Percentiles rank a stretch among this genome's conserved stretches.
Conservation (phyloP, 495 filamentous ascomycete species). For the Viridothelium virens region DNA sequence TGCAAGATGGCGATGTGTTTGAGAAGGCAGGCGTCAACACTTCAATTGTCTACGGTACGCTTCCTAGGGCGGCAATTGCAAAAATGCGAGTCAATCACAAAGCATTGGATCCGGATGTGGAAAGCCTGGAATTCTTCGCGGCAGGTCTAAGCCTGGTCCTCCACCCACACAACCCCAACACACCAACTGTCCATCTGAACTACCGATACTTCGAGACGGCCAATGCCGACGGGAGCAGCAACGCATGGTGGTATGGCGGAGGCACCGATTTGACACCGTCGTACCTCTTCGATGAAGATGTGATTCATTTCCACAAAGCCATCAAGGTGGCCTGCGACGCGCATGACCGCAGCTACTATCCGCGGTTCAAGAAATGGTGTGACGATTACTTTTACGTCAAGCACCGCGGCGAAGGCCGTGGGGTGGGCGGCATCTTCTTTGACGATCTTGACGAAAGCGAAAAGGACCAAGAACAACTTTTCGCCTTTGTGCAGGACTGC, state of each 20-base stretch:
- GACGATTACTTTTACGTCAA: slow-evolving; percentile 94
- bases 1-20: slow-evolving; percentile 93
- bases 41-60: slow-evolving; percentile 84
- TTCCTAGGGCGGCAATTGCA: slow-evolving; percentile 77
- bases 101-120: slow-evolving; percentile 67
- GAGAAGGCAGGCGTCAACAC: slow-evolving; percentile 98
- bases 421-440: slow-evolving; percentile 96
- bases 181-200: slow-evolving; percentile 95
- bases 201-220: slow-evolving; percentile 98
- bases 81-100: slow-evolving; percentile 97
- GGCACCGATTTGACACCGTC: slow-evolving; percentile 88
- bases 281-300: slow-evolving; percentile 96
- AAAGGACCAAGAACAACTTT: slow-evolving; percentile 82
- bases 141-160: slow-evolving; percentile 87
- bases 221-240: slow-evolving; percentile 60
- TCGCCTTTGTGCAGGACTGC: slow-evolving; percentile 82
- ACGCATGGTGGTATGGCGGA: slow-evolving; percentile 96
- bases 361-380: slow-evolving; percentile 96
- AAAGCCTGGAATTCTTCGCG: slow-evolving; percentile 86
- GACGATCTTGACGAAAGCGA: slow-evolving; percentile 86
- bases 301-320: slow-evolving; percentile 87
- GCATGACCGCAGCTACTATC: slow-evolving; percentile 88
- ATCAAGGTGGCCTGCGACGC: slow-evolving; percentile 91
- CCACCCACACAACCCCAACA: slow-evolving; percentile 91
- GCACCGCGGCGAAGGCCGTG: slow-evolving; percentile 82